Percentiles rank a stretch among this genome's conserved stretches.
Evolutionary conservation across 768 basidiomycete species (phyloP).

Genomic region (Xerocomellus amylosporus): DNA sequence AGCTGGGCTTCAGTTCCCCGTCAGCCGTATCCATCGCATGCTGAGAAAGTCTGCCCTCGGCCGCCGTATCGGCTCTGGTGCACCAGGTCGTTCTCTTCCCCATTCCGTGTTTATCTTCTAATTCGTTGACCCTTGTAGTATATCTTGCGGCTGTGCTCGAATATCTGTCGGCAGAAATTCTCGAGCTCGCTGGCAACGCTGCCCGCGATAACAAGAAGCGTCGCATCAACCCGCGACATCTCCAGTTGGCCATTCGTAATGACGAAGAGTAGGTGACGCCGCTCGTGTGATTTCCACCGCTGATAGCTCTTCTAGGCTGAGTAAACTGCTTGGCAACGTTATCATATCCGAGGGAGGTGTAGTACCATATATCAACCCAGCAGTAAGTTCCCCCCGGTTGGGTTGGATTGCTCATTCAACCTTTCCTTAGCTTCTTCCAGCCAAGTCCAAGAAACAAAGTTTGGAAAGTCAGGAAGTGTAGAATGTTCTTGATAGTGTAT

Average conservation of each 20-base stretch:
- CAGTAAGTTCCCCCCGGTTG: slow-evolving; percentile 30
- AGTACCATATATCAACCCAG: slow-evolving; percentile 75
- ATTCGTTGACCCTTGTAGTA: slow-evolving; percentile 42
- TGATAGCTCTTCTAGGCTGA: slow-evolving; percentile 45
- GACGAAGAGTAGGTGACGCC: slow-evolving; percentile 70
- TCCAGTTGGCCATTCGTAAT: slow-evolving; percentile 92
- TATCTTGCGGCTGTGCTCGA: slow-evolving; percentile 93
- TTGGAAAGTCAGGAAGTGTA: slow-evolving; percentile 34
- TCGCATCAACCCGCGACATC: slow-evolving; percentile 92
- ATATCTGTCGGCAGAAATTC: slow-evolving; percentile 90
- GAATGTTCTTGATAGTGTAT: slow-evolving; percentile 2
- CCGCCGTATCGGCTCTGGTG: slow-evolving; percentile 84
- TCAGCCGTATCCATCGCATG: slow-evolving; percentile 88
- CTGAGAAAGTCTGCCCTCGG: slow-evolving; percentile 86
- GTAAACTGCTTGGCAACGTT: slow-evolving; percentile 72
- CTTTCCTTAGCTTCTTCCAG: slow-evolving; percentile 26
- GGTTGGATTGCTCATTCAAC: background rate
- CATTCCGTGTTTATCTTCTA: slow-evolving; percentile 10
- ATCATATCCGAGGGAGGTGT: slow-evolving; percentile 97
- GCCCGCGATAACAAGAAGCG: slow-evolving; percentile 93
- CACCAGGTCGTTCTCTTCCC: slow-evolving; percentile 52
- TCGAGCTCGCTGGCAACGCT: slow-evolving; percentile 89
- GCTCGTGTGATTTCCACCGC: background rate
- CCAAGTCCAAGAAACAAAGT: slow-evolving; percentile 33
- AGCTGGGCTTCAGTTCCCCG: slow-evolving; percentile 83